Evolutionary conservation across 768 basidiomycete species (phyloP), one percentile per base, ranked within the genome.

Genomic region (Xerocomus spinulosus): DNA sequence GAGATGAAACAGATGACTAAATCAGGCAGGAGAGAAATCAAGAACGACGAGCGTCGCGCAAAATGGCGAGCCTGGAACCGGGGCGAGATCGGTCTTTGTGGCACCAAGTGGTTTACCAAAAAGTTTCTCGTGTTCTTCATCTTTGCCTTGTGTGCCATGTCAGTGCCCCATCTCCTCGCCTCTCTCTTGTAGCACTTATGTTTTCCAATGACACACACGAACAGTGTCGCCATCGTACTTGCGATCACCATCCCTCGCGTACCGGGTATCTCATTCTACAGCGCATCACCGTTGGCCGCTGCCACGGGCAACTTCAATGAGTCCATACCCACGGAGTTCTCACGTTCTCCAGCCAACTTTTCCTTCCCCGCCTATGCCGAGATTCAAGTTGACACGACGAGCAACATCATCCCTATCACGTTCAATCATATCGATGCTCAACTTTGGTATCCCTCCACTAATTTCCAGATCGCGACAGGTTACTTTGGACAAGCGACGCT

Each of bases 161-260:
- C 63, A 58, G 81, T 76, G 13, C 40, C 6, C 28, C 44, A 26
- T 9, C 21, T 9, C 18, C 40, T 6, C 29, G 20, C 3, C 21
- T 21, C 20, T 9, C 26, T 40, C 32, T 39, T 33, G 28, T 23
- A 29, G 21, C 28, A 24, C 38, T 60, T n/a, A 52, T 43, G 32
- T 26, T 49, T 9, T 36, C 23, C 17, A 21, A 37, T 12, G 17
- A 20, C 10, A 34, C 18, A 13, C n/a, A 17, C 24, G 7, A 34
- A 46, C 46, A 85, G 92, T 7, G 65, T 84, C 39, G 88, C 76
- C 13, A 59, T 94, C 51, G 67, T 85, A 8, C 73, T 95, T 15
- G 91, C 76, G 26, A 81, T 97, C 64, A 81, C 81, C 15, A 77
- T 96, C 44, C 93, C 93, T 8, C 81, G 93, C 43, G 88, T 89